A percentile compares a stretch with the other conserved stretches of the same genome.
These are phyloP conservation scores for Moesziomyces aphidis DNA, from an alignment of 1,284 basidiomycete species.

Conservation along the genomic window DNA sequence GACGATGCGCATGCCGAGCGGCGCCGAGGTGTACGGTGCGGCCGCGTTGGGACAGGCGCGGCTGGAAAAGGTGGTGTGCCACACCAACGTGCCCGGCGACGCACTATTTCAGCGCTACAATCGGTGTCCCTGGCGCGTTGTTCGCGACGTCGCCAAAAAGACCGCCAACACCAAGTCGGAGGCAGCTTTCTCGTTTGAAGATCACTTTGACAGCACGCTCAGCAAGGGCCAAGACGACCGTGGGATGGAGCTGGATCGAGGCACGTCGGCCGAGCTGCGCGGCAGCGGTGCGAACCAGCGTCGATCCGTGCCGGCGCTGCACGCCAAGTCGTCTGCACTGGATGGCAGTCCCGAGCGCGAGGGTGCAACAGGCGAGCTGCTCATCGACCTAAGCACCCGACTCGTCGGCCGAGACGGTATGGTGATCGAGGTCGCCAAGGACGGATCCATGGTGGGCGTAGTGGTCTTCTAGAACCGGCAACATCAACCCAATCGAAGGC, in stretches of 20 bases:
- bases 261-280: slow-evolving; percentile 40
- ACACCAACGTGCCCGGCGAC: slow-evolving; percentile 48
- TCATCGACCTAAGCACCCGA: slow-evolving; percentile 40
- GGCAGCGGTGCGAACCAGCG: slow-evolving; percentile 1
- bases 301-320: not conserved
- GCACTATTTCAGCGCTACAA: slow-evolving; percentile 49
- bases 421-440: slow-evolving; percentile 42
- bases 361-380: slow-evolving; percentile 19
- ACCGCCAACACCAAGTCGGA: slow-evolving; percentile 1
- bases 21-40: slow-evolving; percentile 24
- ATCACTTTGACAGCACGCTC: slow-evolving; percentile 37
- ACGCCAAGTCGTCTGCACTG: slow-evolving; percentile 2
- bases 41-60: slow-evolving; percentile 24
- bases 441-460: slow-evolving; percentile 39
- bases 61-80: slow-evolving; percentile 50
- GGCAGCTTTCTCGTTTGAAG: slow-evolving; percentile 19
- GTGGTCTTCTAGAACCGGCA: slow-evolving; percentile 26
- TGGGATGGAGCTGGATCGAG: slow-evolving; percentile 47
- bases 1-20: slow-evolving; percentile 18
- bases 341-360: slow-evolving; percentile 26
- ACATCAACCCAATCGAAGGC: not conserved
- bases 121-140: slow-evolving; percentile 44
- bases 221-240: slow-evolving; percentile 25
- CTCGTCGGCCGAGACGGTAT: slow-evolving; percentile 36
- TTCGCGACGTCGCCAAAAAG: not conserved